Percentiles rank a stretch among this genome's conserved stretches.
Evolutionary conservation across 2,329 filamentous ascomycete genomes (phyloP).

Genomic region (Beauveria caledonica): DNA sequence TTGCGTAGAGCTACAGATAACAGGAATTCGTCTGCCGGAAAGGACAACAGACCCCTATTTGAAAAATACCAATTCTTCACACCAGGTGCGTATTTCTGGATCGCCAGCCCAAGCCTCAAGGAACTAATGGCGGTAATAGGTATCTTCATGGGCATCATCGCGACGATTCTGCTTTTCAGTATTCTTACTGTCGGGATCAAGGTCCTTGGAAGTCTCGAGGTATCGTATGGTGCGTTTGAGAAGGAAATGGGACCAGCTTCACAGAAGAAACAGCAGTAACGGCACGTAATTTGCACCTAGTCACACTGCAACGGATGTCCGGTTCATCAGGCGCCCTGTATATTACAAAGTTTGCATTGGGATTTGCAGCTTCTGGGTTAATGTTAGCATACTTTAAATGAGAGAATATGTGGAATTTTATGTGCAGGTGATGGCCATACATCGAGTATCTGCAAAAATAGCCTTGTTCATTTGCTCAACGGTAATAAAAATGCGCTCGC

Average conservation of each 20-base stretch:
- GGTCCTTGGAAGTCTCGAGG: conserved; percentile 72
- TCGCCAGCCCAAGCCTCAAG: background rate
- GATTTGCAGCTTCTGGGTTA: background rate
- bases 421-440: background rate
- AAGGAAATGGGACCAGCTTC: conserved; percentile 88
- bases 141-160: conserved; percentile 79
- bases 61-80: conserved; percentile 93
- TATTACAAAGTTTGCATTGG: background rate
- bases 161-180: conserved; percentile 59
- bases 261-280: conserved; percentile 61
- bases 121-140: conserved; percentile 40
- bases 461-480: background rate
- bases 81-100: conserved; percentile 54
- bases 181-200: conserved; percentile 73
- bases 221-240: conserved; percentile 91
- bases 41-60: conserved; percentile 54
- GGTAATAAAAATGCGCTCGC: background rate
- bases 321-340: background rate
- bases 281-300: background rate
- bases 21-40: conserved; percentile 11
- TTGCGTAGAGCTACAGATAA: conserved; percentile 49
- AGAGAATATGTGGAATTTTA: background rate
- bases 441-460: background rate
- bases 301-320: background rate
- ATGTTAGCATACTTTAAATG: background rate